Percentiles rank a stretch among this genome's conserved stretches.
These are phyloP conservation scores for Debaryomycetaceae sp. DNA, from an alignment of 1,139 yeast genomes.

Conservation along the genomic window DNA sequence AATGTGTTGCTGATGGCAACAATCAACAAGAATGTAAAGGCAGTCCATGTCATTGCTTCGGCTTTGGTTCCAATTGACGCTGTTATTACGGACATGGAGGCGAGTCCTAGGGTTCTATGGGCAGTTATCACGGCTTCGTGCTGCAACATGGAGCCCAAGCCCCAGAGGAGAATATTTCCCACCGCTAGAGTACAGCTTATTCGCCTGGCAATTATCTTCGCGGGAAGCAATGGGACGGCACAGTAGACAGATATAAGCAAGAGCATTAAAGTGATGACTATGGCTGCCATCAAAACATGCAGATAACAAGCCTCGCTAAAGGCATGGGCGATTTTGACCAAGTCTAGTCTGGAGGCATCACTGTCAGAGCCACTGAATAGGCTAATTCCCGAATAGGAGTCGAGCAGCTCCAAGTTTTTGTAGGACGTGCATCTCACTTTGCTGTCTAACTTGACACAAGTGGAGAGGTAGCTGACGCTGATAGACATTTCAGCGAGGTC, in stretches of 20 bases:
- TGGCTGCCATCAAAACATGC: conserved; percentile 47
- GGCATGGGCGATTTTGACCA: conserved; percentile 36
- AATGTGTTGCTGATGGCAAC: conserved; percentile 18
- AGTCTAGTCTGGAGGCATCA: conserved; percentile 28
- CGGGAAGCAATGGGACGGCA: conserved; percentile 49
- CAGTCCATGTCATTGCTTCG: conserved; percentile 58
- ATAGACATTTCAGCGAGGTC: conserved; percentile 32
- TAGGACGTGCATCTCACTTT: conserved; percentile 32
- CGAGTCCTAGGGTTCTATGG: conserved; percentile 37
- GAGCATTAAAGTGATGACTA: conserved; percentile 41
- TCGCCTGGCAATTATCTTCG: conserved; percentile 29
- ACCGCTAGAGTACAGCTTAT: conserved; percentile 34
- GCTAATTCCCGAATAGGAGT: conserved; percentile 22
- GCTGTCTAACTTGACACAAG: conserved; percentile 37
- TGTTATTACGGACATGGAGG: conserved; percentile 50
- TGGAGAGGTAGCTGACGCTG: conserved; percentile 49
- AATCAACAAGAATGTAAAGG: conserved; percentile 45
- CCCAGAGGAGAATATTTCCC: conserved; percentile 52
- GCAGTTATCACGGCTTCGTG: conserved; percentile 58
- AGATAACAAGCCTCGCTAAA: conserved; percentile 54
- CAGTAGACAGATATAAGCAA: conserved; percentile 42
- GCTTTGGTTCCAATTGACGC: conserved; percentile 54
- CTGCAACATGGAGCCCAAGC: conserved; percentile 66
- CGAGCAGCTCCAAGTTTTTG: conserved; percentile 18
- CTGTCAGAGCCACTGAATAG: conserved; percentile 13